A percentile compares a stretch with the other conserved stretches of the same genome.
Conservation (phyloP, 129 eudicot genomes). For the Tanacetum coccineum region DNA sequence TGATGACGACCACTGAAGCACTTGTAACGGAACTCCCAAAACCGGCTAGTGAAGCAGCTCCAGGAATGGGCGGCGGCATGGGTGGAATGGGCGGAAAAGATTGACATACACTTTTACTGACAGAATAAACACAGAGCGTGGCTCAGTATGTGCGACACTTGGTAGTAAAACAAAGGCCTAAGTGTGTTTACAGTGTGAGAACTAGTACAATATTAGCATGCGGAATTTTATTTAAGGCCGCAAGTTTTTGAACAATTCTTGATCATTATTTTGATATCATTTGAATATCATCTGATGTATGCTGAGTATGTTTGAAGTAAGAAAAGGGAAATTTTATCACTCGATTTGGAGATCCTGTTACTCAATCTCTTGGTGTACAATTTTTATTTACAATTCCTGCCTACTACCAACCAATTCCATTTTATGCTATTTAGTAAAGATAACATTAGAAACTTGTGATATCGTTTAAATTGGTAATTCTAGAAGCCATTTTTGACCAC, state of each 20-base stretch:
- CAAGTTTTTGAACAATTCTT: too few species aligned
- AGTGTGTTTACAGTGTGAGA: conserved; percentile 18
- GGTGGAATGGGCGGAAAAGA: conserved; percentile 48
- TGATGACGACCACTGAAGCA: conserved; percentile 88
- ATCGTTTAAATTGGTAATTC: not conserved
- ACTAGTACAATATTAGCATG: not conserved
- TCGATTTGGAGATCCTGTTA: not conserved
- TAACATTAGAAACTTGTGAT: conserved; percentile 5
- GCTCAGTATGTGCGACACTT: not conserved
- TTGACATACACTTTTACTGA: conserved; percentile 22
- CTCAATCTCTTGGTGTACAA: not conserved
- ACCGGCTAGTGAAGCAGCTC: conserved; percentile 46
- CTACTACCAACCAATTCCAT: conserved; percentile 34
- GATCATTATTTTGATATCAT: too few species aligned
- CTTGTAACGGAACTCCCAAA: conserved; percentile 67
- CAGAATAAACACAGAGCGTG: conserved; percentile 11
- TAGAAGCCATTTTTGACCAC: conserved; percentile 4
- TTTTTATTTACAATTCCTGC: conserved; percentile 33
- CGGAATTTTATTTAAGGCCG: too few species aligned
- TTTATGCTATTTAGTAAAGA: not conserved
- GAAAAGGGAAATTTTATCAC: not conserved
- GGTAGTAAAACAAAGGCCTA: not conserved
- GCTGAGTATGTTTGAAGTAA: too few species aligned
- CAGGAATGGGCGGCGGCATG: conserved; percentile 54
- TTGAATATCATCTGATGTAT: too few species aligned